Evolutionary conservation across 805 yeast species (phyloP).

Genomic region (Wickerhamomyces ciferrii): DNA sequence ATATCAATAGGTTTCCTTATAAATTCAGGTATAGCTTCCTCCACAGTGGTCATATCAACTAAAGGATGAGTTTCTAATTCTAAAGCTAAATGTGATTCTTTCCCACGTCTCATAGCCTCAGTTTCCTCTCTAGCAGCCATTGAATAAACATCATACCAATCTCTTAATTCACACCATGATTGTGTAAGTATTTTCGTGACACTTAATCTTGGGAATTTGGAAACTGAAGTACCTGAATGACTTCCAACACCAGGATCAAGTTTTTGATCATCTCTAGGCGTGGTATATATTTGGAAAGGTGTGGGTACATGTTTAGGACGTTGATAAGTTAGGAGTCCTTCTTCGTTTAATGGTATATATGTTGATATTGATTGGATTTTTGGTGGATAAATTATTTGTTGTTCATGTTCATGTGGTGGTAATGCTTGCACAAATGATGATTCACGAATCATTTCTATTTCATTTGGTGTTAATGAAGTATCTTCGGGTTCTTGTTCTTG

Average conservation of each 20-base stretch:
- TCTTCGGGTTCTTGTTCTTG: not conserved
- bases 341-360: not conserved
- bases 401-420: not conserved
- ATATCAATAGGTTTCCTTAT: slow-evolving; percentile 18
- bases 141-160: slow-evolving; percentile 46
- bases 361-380: not conserved
- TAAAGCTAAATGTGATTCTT: slow-evolving; percentile 37
- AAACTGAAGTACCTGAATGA: not conserved
- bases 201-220: slow-evolving; percentile 34
- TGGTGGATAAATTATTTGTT: not conserved
- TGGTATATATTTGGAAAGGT: slow-evolving; percentile 14
- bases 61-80: slow-evolving; percentile 42
- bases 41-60: slow-evolving; percentile 3
- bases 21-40: not conserved
- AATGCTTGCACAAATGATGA: not conserved
- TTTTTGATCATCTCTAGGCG: not conserved
- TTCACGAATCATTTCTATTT: not conserved
- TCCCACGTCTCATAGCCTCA: slow-evolving; percentile 41
- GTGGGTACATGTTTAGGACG: slow-evolving; percentile 5
- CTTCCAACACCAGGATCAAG: not conserved
- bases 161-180: slow-evolving; percentile 66
- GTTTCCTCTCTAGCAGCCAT: slow-evolving; percentile 31
- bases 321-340: slow-evolving; percentile 2
- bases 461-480: not conserved
- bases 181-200: slow-evolving; percentile 57